Base-by-base conservation (phyloP, 495 filamentous ascomycete genomes). In the Trichoderma orchidacearum region DNA sequence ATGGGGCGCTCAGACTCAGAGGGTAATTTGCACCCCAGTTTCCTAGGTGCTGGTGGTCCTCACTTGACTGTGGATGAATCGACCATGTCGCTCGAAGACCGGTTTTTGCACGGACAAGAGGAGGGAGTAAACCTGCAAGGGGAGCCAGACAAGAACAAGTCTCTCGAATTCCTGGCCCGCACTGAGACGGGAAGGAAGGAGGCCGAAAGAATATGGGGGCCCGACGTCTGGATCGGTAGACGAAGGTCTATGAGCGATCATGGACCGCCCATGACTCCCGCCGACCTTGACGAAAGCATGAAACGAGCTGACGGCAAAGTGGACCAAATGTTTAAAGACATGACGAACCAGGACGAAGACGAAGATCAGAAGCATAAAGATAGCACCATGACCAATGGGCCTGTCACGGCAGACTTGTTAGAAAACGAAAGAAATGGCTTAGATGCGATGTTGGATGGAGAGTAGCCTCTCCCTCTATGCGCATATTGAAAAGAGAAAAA, bases 271-370 rank as follows among this genome's bases (percentile, higher is more conserved):
- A 55, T 55, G 53, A 55, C 53, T 6, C 53, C 53, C 3, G 32
- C 30, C 15, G 64, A 63, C 5, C 56, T 70, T 31, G 66, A 65
- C 5, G 66, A 65, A 12, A 63, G 61, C 18, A 57, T 63, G 3
- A 70, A 70, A 2, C 64, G 70, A 8, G 75, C 74, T 36, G 71
- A 72, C n/a, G 69, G 68, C 9, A 68, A 69, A 9, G 73, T 75
- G 13, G 70, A 75, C 55, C 72, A 69, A 62, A 78, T 81, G 73
- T 81, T 79, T 60, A 64, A 71, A 32, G 78, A 79, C 30, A 58
- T 80, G 13, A 75, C 74, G 0, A 73, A 78, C 53, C 65, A 73
- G 18, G 75, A 76, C 28, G 75, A 79, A 30, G 74, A 75, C n/a
- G 73, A 74, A 0, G 66, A 73, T 13, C 51, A 55, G 8, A 67